Evolutionary conservation across 2,329 filamentous ascomycete genomes (phyloP), one percentile per base, ranked within the genome.

Genomic region (Boeremia lycopersici): DNA sequence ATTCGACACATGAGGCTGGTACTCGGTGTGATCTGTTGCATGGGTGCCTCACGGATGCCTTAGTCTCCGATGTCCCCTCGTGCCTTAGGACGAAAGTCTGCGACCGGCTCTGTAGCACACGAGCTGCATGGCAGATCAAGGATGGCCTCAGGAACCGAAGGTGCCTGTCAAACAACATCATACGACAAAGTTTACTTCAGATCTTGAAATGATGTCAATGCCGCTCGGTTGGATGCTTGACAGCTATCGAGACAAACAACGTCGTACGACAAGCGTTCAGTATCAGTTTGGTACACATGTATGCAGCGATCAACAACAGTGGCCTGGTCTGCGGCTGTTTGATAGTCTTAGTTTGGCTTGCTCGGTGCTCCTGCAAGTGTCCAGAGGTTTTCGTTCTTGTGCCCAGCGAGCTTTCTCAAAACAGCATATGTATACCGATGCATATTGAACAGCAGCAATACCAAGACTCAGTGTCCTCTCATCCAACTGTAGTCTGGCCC

Each of bases 171-270:
- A 72, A 72, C 70, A 68, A 60, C 58, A 64, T 73, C 68, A 63
- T 72, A 73, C 70, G 68, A 72, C 69, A 60, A 67, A 66, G 70
- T 73, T 74, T 73, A 62, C 69, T 45, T 61, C 68, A 68, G 65
- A 56, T 50, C 35, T 48, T 51, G 53, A 59, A 55, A 56, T 61
- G 49, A 56, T 55, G 42, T 58, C 56, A 58, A 60, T 52, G 60
- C 50, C 56, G 49, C 53, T 43, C 43, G 19, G 4, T 41, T 44
- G 42, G 42, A 53, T 35, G 53, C 57, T 63, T 61, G 60, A 53
- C 57, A 59, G 59, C 57, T 60, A 59, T 53, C 64, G 67, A 63
- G 46, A 54, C 65, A 66, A 71, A 71, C 67, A 69, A 64, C 45
- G 57, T 71, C 62, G 65, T 70, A 67, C 66, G 67, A 71, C 49